Percentiles rank a stretch among this genome's conserved stretches.
Conservation (phyloP, 169 alveolate genomes). For the Neospora caninum region DNA sequence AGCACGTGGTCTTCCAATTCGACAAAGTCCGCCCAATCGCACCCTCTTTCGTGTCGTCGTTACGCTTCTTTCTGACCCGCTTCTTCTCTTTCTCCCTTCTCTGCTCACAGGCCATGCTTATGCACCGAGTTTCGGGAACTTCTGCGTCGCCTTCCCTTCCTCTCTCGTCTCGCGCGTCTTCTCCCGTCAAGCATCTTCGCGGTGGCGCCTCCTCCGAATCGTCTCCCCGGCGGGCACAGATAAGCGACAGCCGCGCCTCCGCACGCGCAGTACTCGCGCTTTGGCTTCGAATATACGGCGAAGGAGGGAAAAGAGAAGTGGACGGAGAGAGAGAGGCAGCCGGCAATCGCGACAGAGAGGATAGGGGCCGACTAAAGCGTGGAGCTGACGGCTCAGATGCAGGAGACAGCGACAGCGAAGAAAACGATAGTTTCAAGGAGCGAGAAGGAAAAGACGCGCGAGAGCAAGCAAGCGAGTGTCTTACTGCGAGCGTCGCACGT, state of each 20-base stretch:
- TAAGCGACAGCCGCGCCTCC: background rate
- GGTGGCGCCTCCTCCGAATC: background rate
- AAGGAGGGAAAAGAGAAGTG: background rate
- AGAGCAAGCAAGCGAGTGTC: background rate
- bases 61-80: too few species aligned
- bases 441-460: background rate
- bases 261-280: background rate
- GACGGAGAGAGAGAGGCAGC: too few species aligned
- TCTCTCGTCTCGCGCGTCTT: background rate
- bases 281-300: slow-evolving; percentile 19
- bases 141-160: background rate
- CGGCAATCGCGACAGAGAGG: too few species aligned
- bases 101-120: too few species aligned
- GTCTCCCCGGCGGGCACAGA: background rate
- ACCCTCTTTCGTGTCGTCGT: too few species aligned
- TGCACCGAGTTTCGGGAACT: too few species aligned
- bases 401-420: background rate
- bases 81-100: too few species aligned
- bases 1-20: too few species aligned
- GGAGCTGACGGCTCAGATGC: slow-evolving; percentile 6
- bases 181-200: background rate
- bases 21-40: too few species aligned
- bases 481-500: background rate
- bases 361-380: too few species aligned
- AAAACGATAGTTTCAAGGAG: background rate